Evolutionary conservation across 768 basidiomycete genomes (phyloP).

Genomic region (Lentinula detonsa): DNA sequence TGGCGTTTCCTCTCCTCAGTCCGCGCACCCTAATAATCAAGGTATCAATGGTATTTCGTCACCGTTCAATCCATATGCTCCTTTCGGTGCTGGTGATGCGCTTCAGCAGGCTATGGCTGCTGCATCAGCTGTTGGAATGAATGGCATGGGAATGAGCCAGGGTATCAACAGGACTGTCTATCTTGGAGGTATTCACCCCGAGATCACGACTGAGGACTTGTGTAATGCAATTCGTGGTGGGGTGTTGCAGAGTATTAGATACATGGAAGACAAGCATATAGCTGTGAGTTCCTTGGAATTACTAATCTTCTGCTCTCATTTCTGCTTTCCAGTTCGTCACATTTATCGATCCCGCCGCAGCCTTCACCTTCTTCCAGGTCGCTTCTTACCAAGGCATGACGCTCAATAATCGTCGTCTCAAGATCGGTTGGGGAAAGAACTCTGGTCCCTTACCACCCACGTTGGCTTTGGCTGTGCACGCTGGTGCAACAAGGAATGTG

Average conservation of each 20-base stretch:
- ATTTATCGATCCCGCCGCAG: slow-evolving; percentile 90
- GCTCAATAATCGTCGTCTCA: slow-evolving; percentile 88
- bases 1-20: slow-evolving; percentile 14
- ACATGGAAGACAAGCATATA: slow-evolving; percentile 97
- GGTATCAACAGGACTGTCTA: slow-evolving; percentile 91
- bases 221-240: slow-evolving; percentile 98
- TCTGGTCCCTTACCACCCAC: slow-evolving; percentile 81
- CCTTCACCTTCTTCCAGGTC: slow-evolving; percentile 91
- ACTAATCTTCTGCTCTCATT: not conserved
- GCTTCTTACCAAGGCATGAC: slow-evolving; percentile 87
- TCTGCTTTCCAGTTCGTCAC: slow-evolving; percentile 70
- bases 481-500: slow-evolving; percentile 93
- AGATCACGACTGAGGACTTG: slow-evolving; percentile 90
- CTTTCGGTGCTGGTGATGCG: slow-evolving; percentile 42
- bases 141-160: slow-evolving; percentile 17
- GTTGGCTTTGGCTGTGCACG: slow-evolving; percentile 83
- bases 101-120: slow-evolving; percentile 21
- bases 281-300: slow-evolving; percentile 50
- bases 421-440: slow-evolving; percentile 98
- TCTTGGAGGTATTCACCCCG: slow-evolving; percentile 94
- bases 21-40: slow-evolving; percentile 19
- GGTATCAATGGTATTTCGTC: slow-evolving; percentile 14
- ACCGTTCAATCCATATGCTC: slow-evolving; percentile 48
- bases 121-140: slow-evolving; percentile 8
- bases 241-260: slow-evolving; percentile 89